Conservation (phyloP, 352 stramenopile species). For the Phytophthora europaea region DNA sequence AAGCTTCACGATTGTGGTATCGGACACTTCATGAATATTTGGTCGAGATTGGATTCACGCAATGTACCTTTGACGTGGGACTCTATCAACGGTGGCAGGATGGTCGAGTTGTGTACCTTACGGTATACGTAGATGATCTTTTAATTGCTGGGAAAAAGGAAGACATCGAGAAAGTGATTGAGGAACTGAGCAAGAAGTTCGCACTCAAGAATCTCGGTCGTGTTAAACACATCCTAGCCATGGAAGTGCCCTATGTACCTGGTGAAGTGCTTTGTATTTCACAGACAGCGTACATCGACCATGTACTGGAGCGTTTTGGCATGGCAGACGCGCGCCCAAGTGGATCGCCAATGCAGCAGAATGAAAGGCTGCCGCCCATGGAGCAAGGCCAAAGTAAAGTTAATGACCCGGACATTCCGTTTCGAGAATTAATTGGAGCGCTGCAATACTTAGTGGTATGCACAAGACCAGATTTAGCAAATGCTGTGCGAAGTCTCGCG, state of each 20-base stretch:
- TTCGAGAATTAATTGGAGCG: neutral
- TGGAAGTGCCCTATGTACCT: slow-evolving; percentile 6
- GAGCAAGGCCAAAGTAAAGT: neutral
- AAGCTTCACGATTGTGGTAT: neutral
- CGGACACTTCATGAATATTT: neutral
- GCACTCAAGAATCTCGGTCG: slow-evolving; percentile 7
- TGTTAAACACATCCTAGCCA: slow-evolving; percentile 1
- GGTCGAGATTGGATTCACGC: neutral
- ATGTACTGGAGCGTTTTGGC: neutral
- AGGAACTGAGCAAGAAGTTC: neutral
- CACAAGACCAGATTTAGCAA: neutral
- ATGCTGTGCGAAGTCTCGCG: neutral
- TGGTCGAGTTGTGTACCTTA: neutral
- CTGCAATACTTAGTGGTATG: neutral
- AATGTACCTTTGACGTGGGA: neutral
- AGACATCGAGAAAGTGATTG: neutral
- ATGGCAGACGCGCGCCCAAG: neutral
- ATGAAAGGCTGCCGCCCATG: slow-evolving; percentile 4
- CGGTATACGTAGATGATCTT: neutral
- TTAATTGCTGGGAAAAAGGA: neutral
- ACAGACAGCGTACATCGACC: slow-evolving; percentile 10
- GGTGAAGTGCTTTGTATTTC: slow-evolving; percentile 1
- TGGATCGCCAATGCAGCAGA: neutral
- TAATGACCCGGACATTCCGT: slow-evolving; percentile 1
- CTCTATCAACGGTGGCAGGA: neutral